Evolutionary conservation across 164 flowering plant genomes (phyloP).

Genomic region (Berberis vulgaris): DNA sequence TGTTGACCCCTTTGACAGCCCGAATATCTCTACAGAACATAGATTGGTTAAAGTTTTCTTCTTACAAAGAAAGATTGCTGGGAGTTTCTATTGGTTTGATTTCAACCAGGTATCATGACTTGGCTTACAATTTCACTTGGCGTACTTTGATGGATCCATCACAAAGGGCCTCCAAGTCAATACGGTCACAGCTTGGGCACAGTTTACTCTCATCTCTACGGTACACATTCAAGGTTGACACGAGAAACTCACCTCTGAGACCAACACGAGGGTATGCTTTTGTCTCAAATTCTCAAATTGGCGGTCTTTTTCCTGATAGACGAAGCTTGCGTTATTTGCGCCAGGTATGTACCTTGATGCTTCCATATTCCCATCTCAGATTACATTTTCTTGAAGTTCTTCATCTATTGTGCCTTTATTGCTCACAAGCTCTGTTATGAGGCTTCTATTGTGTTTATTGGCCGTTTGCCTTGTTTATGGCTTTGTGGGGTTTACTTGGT

Average conservation of each 20-base stretch:
- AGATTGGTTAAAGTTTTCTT: not conserved
- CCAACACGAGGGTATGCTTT: not conserved
- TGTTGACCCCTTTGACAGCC: not conserved
- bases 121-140: not conserved
- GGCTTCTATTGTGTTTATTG: too few relatives aligned
- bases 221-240: not conserved
- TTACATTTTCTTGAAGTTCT: too few relatives aligned
- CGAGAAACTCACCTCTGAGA: not conserved
- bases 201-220: not conserved
- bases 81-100: not conserved
- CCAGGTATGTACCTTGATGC: not conserved
- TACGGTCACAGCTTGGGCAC: not conserved
- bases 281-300: not conserved
- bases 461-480: too few relatives aligned
- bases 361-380: too few relatives aligned
- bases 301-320: not conserved
- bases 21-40: not conserved
- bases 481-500: too few relatives aligned
- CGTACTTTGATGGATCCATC: not conserved
- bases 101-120: not conserved
- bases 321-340: not conserved
- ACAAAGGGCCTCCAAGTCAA: not conserved
- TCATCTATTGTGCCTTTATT: too few relatives aligned
- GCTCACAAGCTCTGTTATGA: too few relatives aligned
- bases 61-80: not conserved